phyloP scores from a whole-genome alignment of 2,329 filamentous ascomycete species.

The Trichoderma sp. region DNA sequence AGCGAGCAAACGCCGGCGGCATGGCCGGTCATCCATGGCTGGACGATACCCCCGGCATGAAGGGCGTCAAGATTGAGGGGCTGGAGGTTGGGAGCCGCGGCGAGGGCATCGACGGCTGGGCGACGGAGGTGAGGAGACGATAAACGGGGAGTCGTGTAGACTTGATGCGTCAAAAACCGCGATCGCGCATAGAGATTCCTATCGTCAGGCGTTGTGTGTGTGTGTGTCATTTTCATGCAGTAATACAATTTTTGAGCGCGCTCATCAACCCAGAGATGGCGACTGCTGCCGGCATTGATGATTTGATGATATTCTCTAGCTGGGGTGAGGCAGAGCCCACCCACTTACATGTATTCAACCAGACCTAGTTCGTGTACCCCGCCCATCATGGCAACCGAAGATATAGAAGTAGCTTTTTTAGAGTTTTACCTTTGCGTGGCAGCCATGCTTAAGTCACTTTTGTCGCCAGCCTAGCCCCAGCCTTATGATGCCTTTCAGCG shows the following conservation, averaged over 20 bases:
- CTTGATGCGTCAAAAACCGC: conserved; percentile 10
- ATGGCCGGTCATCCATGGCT: conserved; percentile 88
- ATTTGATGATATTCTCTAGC: too few relatives aligned
- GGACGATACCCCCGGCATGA: conserved; percentile 87
- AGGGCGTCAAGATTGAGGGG: conserved; percentile 71
- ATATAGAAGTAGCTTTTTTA: not conserved
- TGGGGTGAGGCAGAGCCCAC: not conserved
- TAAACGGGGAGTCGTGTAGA: conserved; percentile 44
- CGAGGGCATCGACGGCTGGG: conserved; percentile 94
- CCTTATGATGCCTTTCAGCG: not conserved
- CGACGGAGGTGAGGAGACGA: conserved; percentile 82
- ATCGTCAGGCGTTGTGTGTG: not conserved
- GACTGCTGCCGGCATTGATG: not conserved
- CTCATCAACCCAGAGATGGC: not conserved
- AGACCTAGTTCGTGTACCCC: not conserved
- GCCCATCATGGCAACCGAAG: not conserved
- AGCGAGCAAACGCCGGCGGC: conserved; percentile 90
- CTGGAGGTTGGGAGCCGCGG: conserved; percentile 80
- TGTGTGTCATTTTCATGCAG: not conserved
- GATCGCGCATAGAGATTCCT: conserved; percentile 4
- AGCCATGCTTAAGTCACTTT: not conserved
- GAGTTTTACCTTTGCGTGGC: not conserved
- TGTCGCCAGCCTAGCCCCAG: not conserved
- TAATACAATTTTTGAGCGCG: not conserved
- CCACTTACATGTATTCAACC: not conserved